phyloP scores from a whole-genome alignment of 257 asterid species.

The Solanum chiquidenum region DNA sequence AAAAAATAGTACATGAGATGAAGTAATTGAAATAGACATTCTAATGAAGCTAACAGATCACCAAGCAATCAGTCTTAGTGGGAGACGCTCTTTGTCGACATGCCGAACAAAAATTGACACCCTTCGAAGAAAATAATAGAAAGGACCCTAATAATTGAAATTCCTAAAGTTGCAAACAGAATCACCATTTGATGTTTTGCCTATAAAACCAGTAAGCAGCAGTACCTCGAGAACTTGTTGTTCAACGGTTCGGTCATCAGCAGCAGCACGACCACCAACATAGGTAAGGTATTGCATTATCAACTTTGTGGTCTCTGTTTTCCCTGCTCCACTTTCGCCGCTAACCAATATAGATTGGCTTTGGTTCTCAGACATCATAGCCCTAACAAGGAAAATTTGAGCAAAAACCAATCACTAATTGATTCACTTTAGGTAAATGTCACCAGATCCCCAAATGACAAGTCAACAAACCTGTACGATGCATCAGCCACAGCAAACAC shows the following conservation, averaged over 20 bases:
- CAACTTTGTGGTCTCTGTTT: constrained; percentile 95
- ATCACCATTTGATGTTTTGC: neutral
- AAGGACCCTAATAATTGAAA: neutral
- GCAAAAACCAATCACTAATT: neutral
- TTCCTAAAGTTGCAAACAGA: neutral
- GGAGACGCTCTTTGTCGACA: neutral
- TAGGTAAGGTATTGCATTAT: constrained; percentile 95
- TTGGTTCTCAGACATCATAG: constrained; percentile 76
- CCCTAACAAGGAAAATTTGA: constrained; percentile 42
- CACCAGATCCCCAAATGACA: neutral
- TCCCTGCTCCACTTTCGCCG: constrained; percentile 99
- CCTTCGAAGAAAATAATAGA: neutral
- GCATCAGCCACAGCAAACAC: constrained; percentile 99
- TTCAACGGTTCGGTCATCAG: constrained; percentile 84
- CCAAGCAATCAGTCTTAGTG: neutral
- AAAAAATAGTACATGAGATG: neutral
- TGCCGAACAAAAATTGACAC: neutral
- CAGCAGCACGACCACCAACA: constrained; percentile 93
- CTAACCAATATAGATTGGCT: constrained; percentile 98
- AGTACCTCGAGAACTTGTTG: constrained; percentile 93
- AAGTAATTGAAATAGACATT: neutral
- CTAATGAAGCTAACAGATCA: neutral
- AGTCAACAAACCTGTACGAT: constrained; percentile 69
- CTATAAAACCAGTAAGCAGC: neutral
- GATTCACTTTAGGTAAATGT: neutral